phyloP scores from a whole-genome alignment of 2,329 filamentous ascomycete species.

The Alternaria hordeiaustralica region DNA sequence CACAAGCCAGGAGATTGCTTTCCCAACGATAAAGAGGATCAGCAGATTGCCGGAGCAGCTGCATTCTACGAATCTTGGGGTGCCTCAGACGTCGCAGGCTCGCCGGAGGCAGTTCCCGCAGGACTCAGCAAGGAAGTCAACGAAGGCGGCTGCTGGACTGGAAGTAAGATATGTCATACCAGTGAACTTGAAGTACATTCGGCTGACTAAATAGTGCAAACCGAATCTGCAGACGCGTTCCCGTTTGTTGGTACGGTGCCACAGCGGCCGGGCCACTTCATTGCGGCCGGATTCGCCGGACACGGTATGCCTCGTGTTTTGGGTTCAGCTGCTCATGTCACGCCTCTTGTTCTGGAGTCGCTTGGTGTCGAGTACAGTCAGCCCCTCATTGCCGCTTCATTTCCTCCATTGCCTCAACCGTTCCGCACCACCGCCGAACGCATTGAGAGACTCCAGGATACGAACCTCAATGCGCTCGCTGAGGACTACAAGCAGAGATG shows the following conservation, averaged over 20 bases:
- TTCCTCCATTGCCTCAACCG: conserved; percentile 11
- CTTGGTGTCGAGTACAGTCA: conserved; percentile 6
- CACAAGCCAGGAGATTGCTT: conserved; percentile 11
- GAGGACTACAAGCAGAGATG: background rate
- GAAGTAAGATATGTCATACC: conserved; percentile 1
- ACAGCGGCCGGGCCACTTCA: conserved; percentile 7
- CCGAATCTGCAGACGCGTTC: conserved; percentile 8
- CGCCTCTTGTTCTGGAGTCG: conserved; percentile 13
- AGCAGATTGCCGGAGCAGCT: conserved; percentile 7
- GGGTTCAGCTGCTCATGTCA: conserved; percentile 10
- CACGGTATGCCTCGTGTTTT: conserved; percentile 18
- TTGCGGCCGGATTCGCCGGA: conserved; percentile 13
- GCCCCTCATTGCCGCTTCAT: conserved; percentile 7
- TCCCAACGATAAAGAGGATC: conserved; percentile 8
- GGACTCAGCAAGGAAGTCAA: conserved; percentile 7
- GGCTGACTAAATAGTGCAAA: conserved; percentile 2
- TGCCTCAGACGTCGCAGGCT: conserved; percentile 7
- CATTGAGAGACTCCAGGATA: conserved; percentile 10
- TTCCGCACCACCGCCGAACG: conserved; percentile 11
- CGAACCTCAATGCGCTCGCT: background rate
- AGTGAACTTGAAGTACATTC: background rate
- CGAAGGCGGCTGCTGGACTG: conserved; percentile 16
- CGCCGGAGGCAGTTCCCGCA: conserved; percentile 1
- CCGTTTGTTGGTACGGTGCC: conserved; percentile 15
- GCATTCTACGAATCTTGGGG: conserved; percentile 15